Evolutionary conservation across 148 eudicot species (phyloP).

Genomic region (Fagopyrum tataricum): DNA sequence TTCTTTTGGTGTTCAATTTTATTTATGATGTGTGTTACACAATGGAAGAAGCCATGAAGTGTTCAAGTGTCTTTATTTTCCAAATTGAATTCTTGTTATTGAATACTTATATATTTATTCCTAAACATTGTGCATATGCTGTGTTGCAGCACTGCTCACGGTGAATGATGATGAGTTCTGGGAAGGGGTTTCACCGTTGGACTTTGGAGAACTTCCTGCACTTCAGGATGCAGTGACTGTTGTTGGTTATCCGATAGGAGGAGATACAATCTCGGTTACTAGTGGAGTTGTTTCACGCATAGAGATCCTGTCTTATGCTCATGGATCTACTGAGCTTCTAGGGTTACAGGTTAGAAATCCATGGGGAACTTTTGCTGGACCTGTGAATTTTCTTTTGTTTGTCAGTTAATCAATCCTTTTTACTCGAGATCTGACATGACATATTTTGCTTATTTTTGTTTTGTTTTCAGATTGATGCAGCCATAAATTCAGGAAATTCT

Average conservation of each 20-base stretch:
- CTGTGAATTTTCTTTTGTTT: not conserved
- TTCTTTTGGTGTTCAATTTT: no score
- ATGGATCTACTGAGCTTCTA: constrained; percentile 44
- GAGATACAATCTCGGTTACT: constrained; percentile 41
- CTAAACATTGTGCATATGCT: not conserved
- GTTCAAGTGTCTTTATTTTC: no score
- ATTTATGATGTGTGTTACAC: no score
- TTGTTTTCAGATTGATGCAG: constrained; percentile 35
- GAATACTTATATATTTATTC: no score
- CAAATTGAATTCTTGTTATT: no score
- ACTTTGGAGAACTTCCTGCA: constrained; percentile 31
- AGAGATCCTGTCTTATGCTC: constrained; percentile 38
- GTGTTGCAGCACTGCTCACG: constrained; percentile 29
- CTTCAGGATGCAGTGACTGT: constrained; percentile 41
- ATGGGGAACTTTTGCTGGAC: not conserved
- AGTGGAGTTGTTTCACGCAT: constrained; percentile 46
- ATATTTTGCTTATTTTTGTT: not conserved
- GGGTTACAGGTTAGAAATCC: constrained; percentile 31
- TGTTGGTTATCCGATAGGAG: constrained; percentile 41
- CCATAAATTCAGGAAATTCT: constrained; percentile 37
- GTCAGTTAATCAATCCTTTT: not conserved
- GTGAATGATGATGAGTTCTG: constrained; percentile 34
- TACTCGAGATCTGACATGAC: not conserved
- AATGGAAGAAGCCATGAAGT: no score
- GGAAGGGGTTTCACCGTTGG: constrained; percentile 27